phyloP scores from a whole-genome alignment of 306 rosid genomes.

The Glycine tomentella region DNA sequence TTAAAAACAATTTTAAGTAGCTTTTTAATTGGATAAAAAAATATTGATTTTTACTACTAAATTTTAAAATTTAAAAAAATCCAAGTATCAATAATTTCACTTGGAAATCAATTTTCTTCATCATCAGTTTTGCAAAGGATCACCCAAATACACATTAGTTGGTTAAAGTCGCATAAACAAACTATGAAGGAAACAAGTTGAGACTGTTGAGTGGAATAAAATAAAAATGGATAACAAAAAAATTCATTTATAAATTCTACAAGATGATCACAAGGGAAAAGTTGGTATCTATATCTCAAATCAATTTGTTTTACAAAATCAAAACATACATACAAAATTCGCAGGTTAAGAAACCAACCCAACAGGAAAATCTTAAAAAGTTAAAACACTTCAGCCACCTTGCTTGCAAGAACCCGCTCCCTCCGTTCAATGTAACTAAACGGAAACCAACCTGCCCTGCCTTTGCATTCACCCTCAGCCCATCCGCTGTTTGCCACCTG shows the following conservation, averaged over 20 bases:
- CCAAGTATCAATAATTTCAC: not conserved
- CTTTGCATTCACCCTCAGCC: constrained; percentile 99
- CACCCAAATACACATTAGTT: not conserved
- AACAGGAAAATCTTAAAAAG: constrained; percentile 45
- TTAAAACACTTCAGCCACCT: constrained; percentile 86
- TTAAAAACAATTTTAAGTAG: no score
- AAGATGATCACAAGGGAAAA: constrained; percentile 33
- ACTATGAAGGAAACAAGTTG: constrained; percentile 11
- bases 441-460: constrained; percentile 98
- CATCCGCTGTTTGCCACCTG: constrained; percentile 94
- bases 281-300: constrained; percentile 51
- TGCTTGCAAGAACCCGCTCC: constrained; percentile 93
- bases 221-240: not conserved
- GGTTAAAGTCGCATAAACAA: not conserved
- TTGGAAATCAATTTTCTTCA: not conserved
- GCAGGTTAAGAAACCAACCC: constrained; percentile 40
- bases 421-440: constrained; percentile 88
- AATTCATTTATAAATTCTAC: constrained; percentile 21
- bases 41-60: not conserved
- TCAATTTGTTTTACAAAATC: constrained; percentile 42
- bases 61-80: not conserved
- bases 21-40: not conserved
- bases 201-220: constrained; percentile 9
- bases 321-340: constrained; percentile 45
- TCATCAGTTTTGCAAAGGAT: no score